Base-by-base conservation (phyloP, 305 asterid species). In the Nicotiana rustica region DNA sequence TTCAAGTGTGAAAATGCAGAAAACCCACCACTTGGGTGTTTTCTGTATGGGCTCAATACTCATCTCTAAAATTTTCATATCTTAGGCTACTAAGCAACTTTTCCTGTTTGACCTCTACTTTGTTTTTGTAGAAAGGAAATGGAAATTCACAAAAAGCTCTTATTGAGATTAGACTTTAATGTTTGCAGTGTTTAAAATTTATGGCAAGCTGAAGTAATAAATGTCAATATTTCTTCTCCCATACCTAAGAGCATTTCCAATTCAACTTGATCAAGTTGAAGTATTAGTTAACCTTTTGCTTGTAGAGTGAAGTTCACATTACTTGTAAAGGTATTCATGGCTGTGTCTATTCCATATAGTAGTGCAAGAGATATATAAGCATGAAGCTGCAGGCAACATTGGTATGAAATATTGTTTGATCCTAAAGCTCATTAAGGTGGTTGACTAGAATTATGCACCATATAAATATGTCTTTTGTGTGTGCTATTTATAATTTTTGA, bases 331-430 rank as follows among this genome's bases (percentile, higher is more conserved):
- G 47, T 52, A 52, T 29, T 49, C 47, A 25, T 29, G 65, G 10
- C 7, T 67, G 25, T 19, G 33, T 15, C 49, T 75, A 15, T 52
- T 52, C 15, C 10, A 76, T 14, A 29, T 55, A 57, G 49, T 29
- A 29, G 25, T 31, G 31, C 49, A 55, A 76, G 49, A 76, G 15
- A 76, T 76, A 62, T 62, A 76, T 8, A 76, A 17, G 49, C 80
- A 29, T 14, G 49, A 76, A 52, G 1, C 2, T 8, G 10, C 49
- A 55, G 21, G 6, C 44, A 56, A 0, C 25, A 6, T 21, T 4
- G 14, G 64, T 49, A 7, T 73, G 59, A 25, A 13, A 49, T 73
- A 25, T 49, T 73, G 79, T 25, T 73, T 49, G 79, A 49, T 49
- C 5, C 21, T 29, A 12, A 49, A 71, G 79, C 10, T 71, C 6